Percentiles rank a stretch among this genome's conserved stretches.
phyloP scores from a whole-genome alignment of 2,329 filamentous ascomycete species.

The Colletotrichum gigasporum region DNA sequence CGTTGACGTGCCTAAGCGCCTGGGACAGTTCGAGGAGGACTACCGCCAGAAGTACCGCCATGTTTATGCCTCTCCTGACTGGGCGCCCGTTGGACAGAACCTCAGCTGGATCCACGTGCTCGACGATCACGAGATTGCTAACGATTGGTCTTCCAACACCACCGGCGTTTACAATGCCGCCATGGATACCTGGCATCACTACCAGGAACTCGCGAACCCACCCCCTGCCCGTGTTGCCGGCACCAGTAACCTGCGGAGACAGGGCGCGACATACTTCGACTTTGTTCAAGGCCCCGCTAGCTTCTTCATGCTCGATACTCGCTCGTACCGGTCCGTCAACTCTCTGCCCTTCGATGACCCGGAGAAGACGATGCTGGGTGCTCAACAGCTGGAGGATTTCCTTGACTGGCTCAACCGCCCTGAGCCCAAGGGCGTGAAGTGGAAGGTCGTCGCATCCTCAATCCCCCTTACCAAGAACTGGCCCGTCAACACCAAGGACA shows the following conservation, averaged over 20 bases:
- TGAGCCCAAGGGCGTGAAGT: conserved; percentile 81
- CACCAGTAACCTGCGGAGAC: conserved; percentile 44
- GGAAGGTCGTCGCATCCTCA: conserved; percentile 92
- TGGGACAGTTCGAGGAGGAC: conserved; percentile 76
- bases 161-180: conserved; percentile 84
- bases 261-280: conserved; percentile 82
- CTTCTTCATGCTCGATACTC: conserved; percentile 95
- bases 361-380: conserved; percentile 88
- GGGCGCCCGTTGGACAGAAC: conserved; percentile 77
- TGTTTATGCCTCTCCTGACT: conserved; percentile 95
- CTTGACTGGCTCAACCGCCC: conserved; percentile 78
- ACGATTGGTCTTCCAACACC: conserved; percentile 88
- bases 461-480: conserved; percentile 99
- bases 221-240: conserved; percentile 67
- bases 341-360: conserved; percentile 65
- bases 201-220: conserved; percentile 87
- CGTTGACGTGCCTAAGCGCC: conserved; percentile 84
- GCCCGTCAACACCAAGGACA: conserved; percentile 87
- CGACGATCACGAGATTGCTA: conserved; percentile 95
- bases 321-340: conserved; percentile 82
- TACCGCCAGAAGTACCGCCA: conserved; percentile 94
- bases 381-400: conserved; percentile 80
- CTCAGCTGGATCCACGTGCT: conserved; percentile 98
- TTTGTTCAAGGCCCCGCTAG: conserved; percentile 91
- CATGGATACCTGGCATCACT: conserved; percentile 85